Evolutionary conservation across 176 grass and related monocot species (phyloP), one percentile per base, ranked within the genome.

Genomic region (Eleusine coracana): DNA sequence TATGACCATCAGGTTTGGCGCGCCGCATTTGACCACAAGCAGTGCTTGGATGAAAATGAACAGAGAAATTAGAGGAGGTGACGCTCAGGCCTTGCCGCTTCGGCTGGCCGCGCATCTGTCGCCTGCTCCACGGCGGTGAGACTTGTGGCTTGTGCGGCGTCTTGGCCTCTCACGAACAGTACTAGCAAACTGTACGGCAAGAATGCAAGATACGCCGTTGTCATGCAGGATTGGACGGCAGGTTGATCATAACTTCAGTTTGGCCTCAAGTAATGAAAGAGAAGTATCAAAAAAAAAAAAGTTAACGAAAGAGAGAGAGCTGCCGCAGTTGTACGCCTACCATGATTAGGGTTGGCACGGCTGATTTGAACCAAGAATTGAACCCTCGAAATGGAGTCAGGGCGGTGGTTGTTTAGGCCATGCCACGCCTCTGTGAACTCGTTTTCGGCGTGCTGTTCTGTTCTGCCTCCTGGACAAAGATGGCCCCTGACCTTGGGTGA

Each of bases 401-500:
- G 0, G 16, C 5, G 28, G 63, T 40, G 10, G 46, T 63, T 39
- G 1, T 16, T 73, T 86, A 58, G 74, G 74, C 74, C 73, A 16
- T 79, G 34, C 17, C 61, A 45, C 11, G 1, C 46, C 3, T 21
- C 52, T 3, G 58, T 10, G 58, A 61, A 23, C 20, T 58, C 55
- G 20, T 58, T 7, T 58, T 58, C 55, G 55, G 10, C 48, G 5
- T 58, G 7, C 6, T 54, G 51, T 54, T 54, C 5, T 41, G 27
- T 66, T 60, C 44, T 15, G 41, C 73, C 86, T 45, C 38, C 74
- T 29, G 21, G 27, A 29, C 68, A 39, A 15, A 68, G 45, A 56
- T 46, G 49, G 51, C 3, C 63, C 40, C 28, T 61, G 68, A 29
- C 18, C 36, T 10, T 11, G 20, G 56, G 12, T 5, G 28, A 4